Conservation (phyloP, 768 basidiomycete genomes). For the Rhizopogon salebrosus region DNA sequence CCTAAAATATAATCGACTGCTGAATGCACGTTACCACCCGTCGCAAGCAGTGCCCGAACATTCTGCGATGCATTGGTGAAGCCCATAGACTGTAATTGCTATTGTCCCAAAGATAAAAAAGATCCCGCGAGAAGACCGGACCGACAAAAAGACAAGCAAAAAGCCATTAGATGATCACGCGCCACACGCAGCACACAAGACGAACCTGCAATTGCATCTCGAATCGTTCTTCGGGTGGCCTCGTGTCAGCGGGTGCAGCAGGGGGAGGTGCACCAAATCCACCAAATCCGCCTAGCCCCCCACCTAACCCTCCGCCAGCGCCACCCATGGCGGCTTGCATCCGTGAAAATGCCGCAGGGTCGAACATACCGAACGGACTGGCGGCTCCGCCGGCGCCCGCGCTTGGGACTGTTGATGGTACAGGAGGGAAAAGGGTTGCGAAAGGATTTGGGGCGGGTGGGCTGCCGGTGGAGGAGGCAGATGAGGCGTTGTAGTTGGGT, state of each 20-base stretch:
- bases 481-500: conserved; percentile 11
- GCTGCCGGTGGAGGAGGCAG: conserved; percentile 6
- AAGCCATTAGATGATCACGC: background rate
- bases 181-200: conserved; percentile 4
- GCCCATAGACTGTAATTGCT: conserved; percentile 96
- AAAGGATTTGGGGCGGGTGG: conserved; percentile 8
- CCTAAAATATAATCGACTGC: conserved; percentile 90
- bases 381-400: conserved; percentile 22
- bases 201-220: conserved; percentile 77
- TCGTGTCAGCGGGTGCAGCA: conserved; percentile 51
- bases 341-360: conserved; percentile 42
- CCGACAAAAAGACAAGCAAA: background rate
- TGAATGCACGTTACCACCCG: conserved; percentile 87
- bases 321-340: conserved; percentile 30
- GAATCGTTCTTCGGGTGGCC: conserved; percentile 89
- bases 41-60: conserved; percentile 82
- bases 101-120: background rate
- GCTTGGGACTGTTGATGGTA: conserved; percentile 16
- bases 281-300: conserved; percentile 22
- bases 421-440: conserved; percentile 15
- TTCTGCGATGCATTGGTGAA: conserved; percentile 89
- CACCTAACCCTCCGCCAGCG: conserved; percentile 22
- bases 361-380: conserved; percentile 22
- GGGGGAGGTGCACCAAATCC: conserved; percentile 22
- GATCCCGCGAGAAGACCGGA: background rate